These are phyloP conservation scores for Ambrosiella xylebori DNA, from an alignment of 2,329 filamentous ascomycete genomes.

Conservation along the genomic window DNA sequence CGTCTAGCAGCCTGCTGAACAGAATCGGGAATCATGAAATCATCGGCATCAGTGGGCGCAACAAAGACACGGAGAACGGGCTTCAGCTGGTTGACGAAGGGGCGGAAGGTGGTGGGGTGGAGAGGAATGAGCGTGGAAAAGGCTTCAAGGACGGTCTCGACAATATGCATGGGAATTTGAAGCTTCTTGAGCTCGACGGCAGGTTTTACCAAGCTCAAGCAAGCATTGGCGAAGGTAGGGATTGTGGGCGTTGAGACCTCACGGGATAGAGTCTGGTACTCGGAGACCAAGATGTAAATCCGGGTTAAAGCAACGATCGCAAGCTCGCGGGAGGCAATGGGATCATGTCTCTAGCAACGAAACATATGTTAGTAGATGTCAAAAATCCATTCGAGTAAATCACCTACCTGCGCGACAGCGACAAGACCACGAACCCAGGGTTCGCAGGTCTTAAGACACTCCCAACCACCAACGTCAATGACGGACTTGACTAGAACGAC, in stretches of 20 bases:
- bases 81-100: constrained; percentile 52
- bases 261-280: constrained; percentile 65
- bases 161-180: constrained; percentile 28
- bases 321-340: constrained; percentile 56
- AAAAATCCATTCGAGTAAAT: constrained; percentile 12
- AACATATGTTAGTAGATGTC: not conserved
- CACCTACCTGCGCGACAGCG: constrained; percentile 50
- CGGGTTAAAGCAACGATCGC: constrained; percentile 61
- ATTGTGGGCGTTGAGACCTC: constrained; percentile 78
- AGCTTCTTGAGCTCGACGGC: constrained; percentile 23
- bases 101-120: constrained; percentile 69
- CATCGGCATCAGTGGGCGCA: constrained; percentile 43
- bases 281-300: constrained; percentile 69
- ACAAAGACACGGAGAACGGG: constrained; percentile 41
- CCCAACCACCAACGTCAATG: constrained; percentile 71
- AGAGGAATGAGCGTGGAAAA: constrained; percentile 57
- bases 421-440: constrained; percentile 66
- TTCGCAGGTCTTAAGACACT: constrained; percentile 54
- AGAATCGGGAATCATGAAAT: constrained; percentile 29
- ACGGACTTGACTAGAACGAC: constrained; percentile 64
- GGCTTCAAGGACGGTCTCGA: constrained; percentile 53
- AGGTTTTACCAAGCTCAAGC: constrained; percentile 46
- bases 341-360: constrained; percentile 51
- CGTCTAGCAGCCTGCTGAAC: constrained; percentile 42
- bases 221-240: constrained; percentile 54